Evolutionary conservation across 495 filamentous ascomycete genomes (phyloP), one percentile per base, ranked within the genome.

Genomic region (Sporormia fimetaria): DNA sequence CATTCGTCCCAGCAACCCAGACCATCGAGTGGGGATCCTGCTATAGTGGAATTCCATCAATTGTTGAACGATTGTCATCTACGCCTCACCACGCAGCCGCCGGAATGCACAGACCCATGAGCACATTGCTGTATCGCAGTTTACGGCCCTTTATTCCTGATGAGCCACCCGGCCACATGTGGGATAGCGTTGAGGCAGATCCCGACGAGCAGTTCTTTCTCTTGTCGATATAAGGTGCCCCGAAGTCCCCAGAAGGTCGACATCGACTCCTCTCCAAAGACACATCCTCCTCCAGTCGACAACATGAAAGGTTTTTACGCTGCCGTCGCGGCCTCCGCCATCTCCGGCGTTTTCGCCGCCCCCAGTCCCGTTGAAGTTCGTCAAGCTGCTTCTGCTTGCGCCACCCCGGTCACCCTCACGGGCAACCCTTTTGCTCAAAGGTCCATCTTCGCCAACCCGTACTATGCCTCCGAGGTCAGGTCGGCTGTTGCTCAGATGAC

Each of bases 361-460:
- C 47, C 47, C 34, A 47, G 30, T 33, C 42, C 48, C 12, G 31
- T 45, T 34, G 40, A 43, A 33, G 47, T 29, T 40, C 40, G 40
- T 24, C 30, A 27, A 18, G 41, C 40, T 26, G 31, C 27, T 22
- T 59, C 57, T 6, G 64, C 58, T 37, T 73, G 69, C 58, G 30
- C 61, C 5, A 65, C 64, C 21, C 61, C 69, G 27, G 71, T 74
- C 52, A 67, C 54, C 29, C 61, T 74, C 49, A 63, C 70, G 36
- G 55, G 67, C 58, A 77, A 77, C 60, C 63, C 70, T 25, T 76
- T 65, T 56, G 50, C 57, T 44, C 60, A 62, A 36, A 68, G 71
- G 59, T 70, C 54, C 39, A 64, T 74, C 31, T 69, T 73, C 57
- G 57, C 71, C 57, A 76, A 76, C 68, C 60, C 52, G 38, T 70